Evolutionary conservation across 1,284 basidiomycete genomes (phyloP).

Genomic region (Malassezia psittaci): DNA sequence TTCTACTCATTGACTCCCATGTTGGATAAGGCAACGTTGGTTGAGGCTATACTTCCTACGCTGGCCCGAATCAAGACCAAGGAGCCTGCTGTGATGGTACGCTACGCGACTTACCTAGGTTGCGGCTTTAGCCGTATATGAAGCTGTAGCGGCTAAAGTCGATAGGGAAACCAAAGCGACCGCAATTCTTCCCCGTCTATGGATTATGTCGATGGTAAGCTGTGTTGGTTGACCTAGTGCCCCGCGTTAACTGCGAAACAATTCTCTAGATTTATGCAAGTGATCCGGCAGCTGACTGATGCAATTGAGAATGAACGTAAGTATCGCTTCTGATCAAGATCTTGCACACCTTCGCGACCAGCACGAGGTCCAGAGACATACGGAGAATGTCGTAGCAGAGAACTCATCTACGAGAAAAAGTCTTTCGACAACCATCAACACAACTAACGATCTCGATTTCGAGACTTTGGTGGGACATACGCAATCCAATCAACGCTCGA

Average conservation of each 20-base stretch:
- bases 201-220: slow-evolving; percentile 36
- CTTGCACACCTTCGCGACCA: slow-evolving; percentile 21
- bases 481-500: neutral
- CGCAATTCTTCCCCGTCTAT: slow-evolving; percentile 39
- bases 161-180: slow-evolving; percentile 90
- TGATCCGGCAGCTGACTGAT: slow-evolving; percentile 54
- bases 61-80: slow-evolving; percentile 88
- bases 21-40: slow-evolving; percentile 83
- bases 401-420: neutral
- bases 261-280: slow-evolving; percentile 57
- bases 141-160: slow-evolving; percentile 89
- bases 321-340: slow-evolving; percentile 8
- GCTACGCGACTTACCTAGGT: neutral
- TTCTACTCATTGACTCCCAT: slow-evolving; percentile 87
- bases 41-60: slow-evolving; percentile 86
- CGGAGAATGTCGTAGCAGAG: neutral
- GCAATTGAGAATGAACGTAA: slow-evolving; percentile 66
- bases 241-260: slow-evolving; percentile 70
- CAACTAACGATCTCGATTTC: slow-evolving; percentile 40
- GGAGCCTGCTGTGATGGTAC: slow-evolving; percentile 50
- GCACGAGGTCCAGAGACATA: slow-evolving; percentile 28
- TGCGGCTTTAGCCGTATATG: slow-evolving; percentile 83
- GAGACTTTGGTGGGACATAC: slow-evolving; percentile 35
- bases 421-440: slow-evolving; percentile 16
- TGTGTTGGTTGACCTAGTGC: neutral